Evolutionary conservation across 2,329 filamentous ascomycete genomes (phyloP), one percentile per base, ranked within the genome.

Genomic region (Aspergillus sp.): DNA sequence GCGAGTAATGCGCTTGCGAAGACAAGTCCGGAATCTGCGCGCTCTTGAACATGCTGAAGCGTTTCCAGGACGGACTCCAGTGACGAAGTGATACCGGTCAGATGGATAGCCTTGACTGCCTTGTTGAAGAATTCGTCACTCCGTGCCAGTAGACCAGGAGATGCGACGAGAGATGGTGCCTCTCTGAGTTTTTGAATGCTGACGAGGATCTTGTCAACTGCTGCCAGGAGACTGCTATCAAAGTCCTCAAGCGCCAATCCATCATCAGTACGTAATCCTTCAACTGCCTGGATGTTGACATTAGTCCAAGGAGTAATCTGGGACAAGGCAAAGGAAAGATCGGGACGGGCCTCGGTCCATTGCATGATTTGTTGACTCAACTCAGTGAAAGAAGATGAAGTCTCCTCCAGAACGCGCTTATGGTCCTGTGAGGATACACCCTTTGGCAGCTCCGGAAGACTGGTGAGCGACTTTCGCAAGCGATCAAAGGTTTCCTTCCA

Each of bases 181-280:
- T 80, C 78, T 11, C 79, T 75, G 9, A 86, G 77, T 2, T 88
- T 86, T 73, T 97, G 92, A 52, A 96, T 82, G 1, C 90, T 88
- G 39, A 94, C 89, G 2, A 97, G 85, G 29, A 94, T 84, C 53
- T 86, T 85, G 73, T 96, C 90, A 51, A 89, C 85, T n/a, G 90
- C 80, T 1, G 76, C 83, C 42, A 90, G 84, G 1, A 92, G 74
- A 3, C 82, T 78, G 14, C 82, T 76, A 47, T 87, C 84, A 49
- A 92, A 83, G 0, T 76, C 71, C 18, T 81, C 69, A 22, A 81
- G 60, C 52, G 68, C 65, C 29, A 75, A 29, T 20, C 55, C 55
- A 66, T 67, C 52, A 45, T 62, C 54, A 55, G 67, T 49, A 10
- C 57, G 52, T 12, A 49, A 47, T 6, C 57, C 49, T 12, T 61